Conservation (phyloP, 257 asterid genomes). For the Solanum sitiens region DNA sequence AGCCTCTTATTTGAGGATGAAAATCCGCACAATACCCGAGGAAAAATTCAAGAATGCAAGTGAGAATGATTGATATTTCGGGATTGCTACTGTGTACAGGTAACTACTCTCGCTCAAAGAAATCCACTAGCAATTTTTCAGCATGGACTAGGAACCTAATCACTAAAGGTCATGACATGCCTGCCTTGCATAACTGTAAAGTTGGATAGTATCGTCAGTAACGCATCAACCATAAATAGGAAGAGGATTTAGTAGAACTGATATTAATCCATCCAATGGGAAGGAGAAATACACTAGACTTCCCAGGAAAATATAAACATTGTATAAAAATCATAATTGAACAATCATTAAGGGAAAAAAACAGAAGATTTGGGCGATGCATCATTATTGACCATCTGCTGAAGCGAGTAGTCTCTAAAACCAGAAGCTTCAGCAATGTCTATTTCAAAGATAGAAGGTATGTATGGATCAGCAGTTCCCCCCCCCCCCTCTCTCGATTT, state of each 20-base stretch:
- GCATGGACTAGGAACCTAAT: neutral
- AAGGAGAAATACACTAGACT: neutral
- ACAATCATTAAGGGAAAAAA: neutral
- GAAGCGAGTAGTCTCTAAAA: neutral
- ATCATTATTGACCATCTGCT: neutral
- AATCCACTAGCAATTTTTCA: neutral
- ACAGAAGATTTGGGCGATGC: neutral
- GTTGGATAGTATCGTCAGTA: neutral
- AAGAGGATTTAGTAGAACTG: neutral
- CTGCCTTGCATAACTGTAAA: neutral
- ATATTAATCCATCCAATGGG: neutral
- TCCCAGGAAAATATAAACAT: neutral
- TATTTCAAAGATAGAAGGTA: neutral
- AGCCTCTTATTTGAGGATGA: constrained; percentile 66
- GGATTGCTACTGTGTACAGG: neutral
- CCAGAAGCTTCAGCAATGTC: neutral
- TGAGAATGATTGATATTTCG: no score
- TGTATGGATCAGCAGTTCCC: neutral
- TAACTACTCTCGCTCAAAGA: neutral
- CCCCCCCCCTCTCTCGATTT: no score
- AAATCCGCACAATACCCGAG: constrained; percentile 27
- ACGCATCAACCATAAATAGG: neutral
- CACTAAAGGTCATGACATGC: neutral
- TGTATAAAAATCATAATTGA: neutral
- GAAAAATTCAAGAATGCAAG: constrained; percentile 31